Evolutionary conservation across 2,329 filamentous ascomycete species (phyloP), one percentile per base, ranked within the genome.

Genomic region (Aspergillus glaucus): DNA sequence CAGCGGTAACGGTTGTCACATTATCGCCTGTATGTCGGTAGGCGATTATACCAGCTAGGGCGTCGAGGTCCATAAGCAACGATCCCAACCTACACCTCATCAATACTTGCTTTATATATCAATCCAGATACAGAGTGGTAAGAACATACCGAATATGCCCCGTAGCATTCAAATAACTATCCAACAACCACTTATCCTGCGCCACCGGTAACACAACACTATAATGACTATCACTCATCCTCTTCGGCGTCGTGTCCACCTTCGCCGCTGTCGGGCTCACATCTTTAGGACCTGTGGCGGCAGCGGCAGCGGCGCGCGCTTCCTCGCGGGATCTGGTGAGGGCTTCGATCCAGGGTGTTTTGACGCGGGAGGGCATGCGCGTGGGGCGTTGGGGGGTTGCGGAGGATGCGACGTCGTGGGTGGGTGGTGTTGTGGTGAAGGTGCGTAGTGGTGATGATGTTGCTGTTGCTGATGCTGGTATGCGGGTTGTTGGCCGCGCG

Each of bases 31-130:
- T 84, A 57, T 86, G 83, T 53, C 85, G 87, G 67, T 89, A 85
- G 15, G 87, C 86, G 48, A 91, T 80, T 43, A 90, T 80, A 8
- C 87, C 87, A 1, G 86, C 86, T 6, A 91, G 69, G 0, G 87
- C 87, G 67, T 91, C 87, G 2, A 91, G 76, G 54, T 91, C 87
- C 85, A 90, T 90, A 52, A 91, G 81, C 14, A 91, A 72, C 0
- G 86, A 83, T 0, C 87, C 87, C 6, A 90, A 75, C 46, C 75
- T 83, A 72, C 6, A 37, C 17, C 14, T 8, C 30, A 43, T 47
- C 43, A 57, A 52, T 10, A 30, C 9, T 30, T 30, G 3, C 26
- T 30, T 30, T 7, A 9, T 12, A 12, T 30, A 12, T 4, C 26
- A 30, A 30, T 12, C 8, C 10, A 30, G 26, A 30, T 30, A 8